Percentiles rank a stretch among this genome's conserved stretches.
Conservation (phyloP, 495 filamentous ascomycete species). For the Lindgomyces ingoldianus region DNA sequence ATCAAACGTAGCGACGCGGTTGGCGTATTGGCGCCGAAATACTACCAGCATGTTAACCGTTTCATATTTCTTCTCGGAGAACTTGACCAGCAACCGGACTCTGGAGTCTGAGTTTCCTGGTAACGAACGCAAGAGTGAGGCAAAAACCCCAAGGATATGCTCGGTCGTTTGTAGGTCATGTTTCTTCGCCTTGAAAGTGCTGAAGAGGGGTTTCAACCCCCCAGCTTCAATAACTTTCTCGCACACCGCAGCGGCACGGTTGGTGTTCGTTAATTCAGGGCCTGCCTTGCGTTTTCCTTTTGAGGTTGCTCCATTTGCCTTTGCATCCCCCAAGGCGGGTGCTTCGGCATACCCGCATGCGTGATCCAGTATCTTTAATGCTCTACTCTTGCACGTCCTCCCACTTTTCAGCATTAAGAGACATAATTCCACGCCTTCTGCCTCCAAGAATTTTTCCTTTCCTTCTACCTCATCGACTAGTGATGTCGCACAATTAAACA, state of each 20-base stretch:
- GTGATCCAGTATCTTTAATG: constrained; percentile 82
- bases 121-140: constrained; percentile 75
- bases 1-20: constrained; percentile 66
- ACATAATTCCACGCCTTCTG: constrained; percentile 87
- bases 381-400: constrained; percentile 75
- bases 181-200: constrained; percentile 75
- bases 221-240: constrained; percentile 76
- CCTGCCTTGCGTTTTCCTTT: constrained; percentile 9
- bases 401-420: constrained; percentile 85
- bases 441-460: constrained; percentile 81
- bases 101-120: constrained; percentile 77
- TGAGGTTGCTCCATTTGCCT: neutral
- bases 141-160: constrained; percentile 87
- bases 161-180: constrained; percentile 71
- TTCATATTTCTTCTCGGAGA: constrained; percentile 91
- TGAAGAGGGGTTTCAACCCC: constrained; percentile 81
- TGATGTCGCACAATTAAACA: constrained; percentile 82
- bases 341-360: constrained; percentile 48
- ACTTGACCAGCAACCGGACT: constrained; percentile 87
- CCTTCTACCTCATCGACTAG: constrained; percentile 73
- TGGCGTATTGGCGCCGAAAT: constrained; percentile 70
- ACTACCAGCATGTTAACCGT: constrained; percentile 71
- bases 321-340: neutral
- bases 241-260: constrained; percentile 59
- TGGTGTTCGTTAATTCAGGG: neutral